Percentiles rank a stretch among this genome's conserved stretches.
Conservation (phyloP, 1,284 basidiomycete species). For the Cutaneotrichosporon sp. region DNA sequence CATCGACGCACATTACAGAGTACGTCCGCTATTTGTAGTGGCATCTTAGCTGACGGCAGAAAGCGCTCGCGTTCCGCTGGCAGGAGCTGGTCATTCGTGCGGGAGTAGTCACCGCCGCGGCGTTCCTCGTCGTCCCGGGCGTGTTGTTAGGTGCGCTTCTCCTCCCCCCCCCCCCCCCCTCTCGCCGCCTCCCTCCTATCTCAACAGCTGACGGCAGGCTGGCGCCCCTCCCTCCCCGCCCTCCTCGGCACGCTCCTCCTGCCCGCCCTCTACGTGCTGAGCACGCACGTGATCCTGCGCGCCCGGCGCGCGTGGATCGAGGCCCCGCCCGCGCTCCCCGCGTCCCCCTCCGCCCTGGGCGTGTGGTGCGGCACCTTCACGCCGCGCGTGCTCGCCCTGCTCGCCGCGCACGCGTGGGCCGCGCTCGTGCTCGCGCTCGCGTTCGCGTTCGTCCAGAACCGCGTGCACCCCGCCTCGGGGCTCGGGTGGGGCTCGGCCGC, state of each 20-base stretch:
- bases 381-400: conserved; percentile 23
- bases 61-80: conserved; percentile 38
- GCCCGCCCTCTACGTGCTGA: conserved; percentile 58
- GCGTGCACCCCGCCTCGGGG: conserved; percentile 16
- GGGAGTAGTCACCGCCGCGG: conserved; percentile 12
- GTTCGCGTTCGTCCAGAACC: conserved; percentile 22
- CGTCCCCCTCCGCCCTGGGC: conserved; percentile 13
- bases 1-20: conserved; percentile 40
- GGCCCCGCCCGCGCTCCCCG: conserved; percentile 18
- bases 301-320: conserved; percentile 34
- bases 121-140: conserved; percentile 26
- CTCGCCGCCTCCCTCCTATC: neutral
- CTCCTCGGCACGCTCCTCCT: conserved; percentile 18
- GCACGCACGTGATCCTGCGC: conserved; percentile 56
- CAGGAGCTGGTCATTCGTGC: conserved; percentile 23
- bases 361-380: conserved; percentile 29
- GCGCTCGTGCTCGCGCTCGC: conserved; percentile 25
- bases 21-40: neutral
- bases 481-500: conserved; percentile 30
- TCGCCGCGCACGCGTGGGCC: conserved; percentile 28
- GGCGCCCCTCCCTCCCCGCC: conserved; percentile 14
- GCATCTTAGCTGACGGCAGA: conserved; percentile 24
- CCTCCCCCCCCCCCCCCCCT: neutral
- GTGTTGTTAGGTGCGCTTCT: conserved; percentile 13
- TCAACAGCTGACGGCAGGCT: conserved; percentile 15